Evolutionary conservation across 768 basidiomycete genomes (phyloP).

Genomic region (Tylopilus subfusipes): DNA sequence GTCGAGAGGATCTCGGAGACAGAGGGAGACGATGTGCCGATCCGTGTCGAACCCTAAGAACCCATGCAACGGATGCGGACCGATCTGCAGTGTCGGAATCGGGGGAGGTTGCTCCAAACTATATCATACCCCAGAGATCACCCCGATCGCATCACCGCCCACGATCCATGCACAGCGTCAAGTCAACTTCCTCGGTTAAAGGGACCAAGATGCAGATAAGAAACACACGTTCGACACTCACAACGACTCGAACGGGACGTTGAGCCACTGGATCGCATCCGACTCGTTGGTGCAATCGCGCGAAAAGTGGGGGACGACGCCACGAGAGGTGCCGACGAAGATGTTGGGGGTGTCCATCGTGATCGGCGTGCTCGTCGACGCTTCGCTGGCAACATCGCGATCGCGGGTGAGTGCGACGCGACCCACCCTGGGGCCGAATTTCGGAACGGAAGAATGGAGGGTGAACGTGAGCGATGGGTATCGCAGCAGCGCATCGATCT

Average conservation of each 20-base stretch:
- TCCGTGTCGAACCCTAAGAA: slow-evolving; percentile 55
- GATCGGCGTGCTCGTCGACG: slow-evolving; percentile 15
- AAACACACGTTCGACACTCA: background rate
- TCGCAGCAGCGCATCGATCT: background rate
- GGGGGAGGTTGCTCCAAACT: slow-evolving; percentile 70
- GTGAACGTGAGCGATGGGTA: slow-evolving; percentile 20
- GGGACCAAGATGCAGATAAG: background rate
- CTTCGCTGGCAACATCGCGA: background rate
- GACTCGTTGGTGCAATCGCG: slow-evolving; percentile 52
- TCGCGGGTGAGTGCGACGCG: slow-evolving; percentile 17
- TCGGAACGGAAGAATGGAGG: slow-evolving; percentile 4
- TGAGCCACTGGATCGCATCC: slow-evolving; percentile 55
- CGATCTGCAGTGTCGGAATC: slow-evolving; percentile 55
- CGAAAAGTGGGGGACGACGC: slow-evolving; percentile 71
- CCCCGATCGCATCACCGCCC: background rate
- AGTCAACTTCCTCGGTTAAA: background rate
- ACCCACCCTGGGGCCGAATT: slow-evolving; percentile 29
- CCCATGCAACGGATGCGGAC: slow-evolving; percentile 53
- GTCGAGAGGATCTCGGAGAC: slow-evolving; percentile 64
- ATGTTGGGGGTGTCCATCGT: slow-evolving; percentile 59
- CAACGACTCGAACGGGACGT: slow-evolving; percentile 53
- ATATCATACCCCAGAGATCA: background rate
- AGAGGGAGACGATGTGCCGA: slow-evolving; percentile 54
- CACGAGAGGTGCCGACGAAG: slow-evolving; percentile 64
- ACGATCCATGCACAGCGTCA: background rate